These are phyloP conservation scores for Solanum chmielewskii DNA, from an alignment of 257 asterid species.

Conservation along the genomic window DNA sequence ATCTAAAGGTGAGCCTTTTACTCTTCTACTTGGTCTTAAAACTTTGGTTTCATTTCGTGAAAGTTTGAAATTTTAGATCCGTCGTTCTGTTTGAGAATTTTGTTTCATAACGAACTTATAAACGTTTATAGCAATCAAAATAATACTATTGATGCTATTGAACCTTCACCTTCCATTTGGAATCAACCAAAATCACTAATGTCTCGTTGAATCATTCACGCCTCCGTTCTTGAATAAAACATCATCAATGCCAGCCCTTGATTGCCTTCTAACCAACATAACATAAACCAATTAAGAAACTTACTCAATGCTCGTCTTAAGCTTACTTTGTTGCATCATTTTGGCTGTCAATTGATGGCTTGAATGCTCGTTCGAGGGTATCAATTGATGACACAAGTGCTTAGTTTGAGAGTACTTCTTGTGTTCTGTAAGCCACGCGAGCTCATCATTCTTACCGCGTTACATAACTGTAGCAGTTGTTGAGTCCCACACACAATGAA, in stretches of 20 bases:
- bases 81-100: not conserved
- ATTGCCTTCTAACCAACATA: not conserved
- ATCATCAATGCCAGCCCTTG: not conserved
- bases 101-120: not conserved
- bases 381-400: not conserved
- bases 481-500: not conserved
- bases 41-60: not conserved
- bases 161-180: not conserved
- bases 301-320: not conserved
- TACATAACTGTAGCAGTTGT: not conserved
- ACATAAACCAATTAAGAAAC: not conserved
- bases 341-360: not conserved
- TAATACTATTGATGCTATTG: not conserved
- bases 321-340: not conserved
- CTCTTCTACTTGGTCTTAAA: not conserved
- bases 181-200: not conserved
- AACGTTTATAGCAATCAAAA: not conserved
- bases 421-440: not conserved
- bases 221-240: not conserved
- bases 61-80: not conserved
- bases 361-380: not conserved
- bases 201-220: not conserved
- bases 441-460: not conserved
- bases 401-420: not conserved
- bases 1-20: slow-evolving; percentile 31